Evolutionary conservation across 75 land plant genomes (phyloP), one percentile per base, ranked within the genome.

Genomic region (Chamaecyparis obtusa): DNA sequence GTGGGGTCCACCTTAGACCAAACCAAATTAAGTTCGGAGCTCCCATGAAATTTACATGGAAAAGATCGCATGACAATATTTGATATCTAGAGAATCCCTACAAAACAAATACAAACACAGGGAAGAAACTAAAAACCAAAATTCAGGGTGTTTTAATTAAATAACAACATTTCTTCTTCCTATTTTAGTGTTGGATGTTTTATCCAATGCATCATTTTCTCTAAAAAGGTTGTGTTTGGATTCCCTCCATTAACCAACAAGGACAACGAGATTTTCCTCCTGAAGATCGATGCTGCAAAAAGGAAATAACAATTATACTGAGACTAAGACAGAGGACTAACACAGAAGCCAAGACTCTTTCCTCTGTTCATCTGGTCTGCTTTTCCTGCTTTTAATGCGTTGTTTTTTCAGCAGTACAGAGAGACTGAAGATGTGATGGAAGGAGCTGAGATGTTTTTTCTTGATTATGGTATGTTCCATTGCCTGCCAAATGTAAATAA

Each of bases 11-110:
- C 76, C 13, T 74, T 74, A 3, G 3, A 2, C 76, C 76, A 64
- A 57, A 57, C 75, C 75, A 71, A 32, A 71, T 71, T 57, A 71
- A 74, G 76, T 74, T 74, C 36, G 36, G 76, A 74, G 36, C 76
- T 74, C 76, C n/a, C 76, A 74, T 74, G 76, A 74, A 33, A 74
- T 33, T 74, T 74, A 74, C 76, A 74, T 74, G 76, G 76, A 74
- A 36, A 24, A 74, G 36, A 74, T 74, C 76, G 76, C 33, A 74
- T 33, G 75, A 0, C 75, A n/a, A 71, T 11, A 71, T 71, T 11
- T 57, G 69, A 74, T 33, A 74, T 32, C 36, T 33, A 11, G 76
- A 74, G 69, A 64, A 64, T 64, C 69, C 69, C 69, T 24, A 64
- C 30, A 64, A 74, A 33, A 74, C 36, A 30, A 74, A 74, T 10